These are phyloP conservation scores for Amanita jacksonii DNA, from an alignment of 768 basidiomycete species.

Conservation along the genomic window DNA sequence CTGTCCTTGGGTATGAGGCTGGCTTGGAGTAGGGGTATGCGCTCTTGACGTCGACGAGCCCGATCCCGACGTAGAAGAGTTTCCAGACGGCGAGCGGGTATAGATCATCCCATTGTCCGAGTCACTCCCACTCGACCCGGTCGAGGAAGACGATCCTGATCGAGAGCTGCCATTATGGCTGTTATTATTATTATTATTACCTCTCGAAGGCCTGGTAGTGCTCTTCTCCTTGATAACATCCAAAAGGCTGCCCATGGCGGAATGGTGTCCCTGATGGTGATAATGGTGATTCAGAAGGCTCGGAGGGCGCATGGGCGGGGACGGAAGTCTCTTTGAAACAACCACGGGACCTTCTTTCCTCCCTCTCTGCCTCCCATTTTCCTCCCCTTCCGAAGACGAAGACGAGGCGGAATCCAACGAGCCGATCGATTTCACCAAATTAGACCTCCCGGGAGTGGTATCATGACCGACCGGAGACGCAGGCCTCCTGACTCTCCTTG, in stretches of 20 bases:
- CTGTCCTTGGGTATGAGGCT: neutral
- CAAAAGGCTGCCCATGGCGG: conserved; percentile 7
- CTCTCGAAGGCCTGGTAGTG: conserved; percentile 13
- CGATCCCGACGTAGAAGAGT: neutral
- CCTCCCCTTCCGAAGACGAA: too few species aligned
- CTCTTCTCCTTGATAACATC: conserved; percentile 20
- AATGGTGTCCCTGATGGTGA: neutral
- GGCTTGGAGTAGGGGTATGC: neutral
- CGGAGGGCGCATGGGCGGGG: too few species aligned
- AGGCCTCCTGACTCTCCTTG: neutral
- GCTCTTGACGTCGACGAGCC: neutral
- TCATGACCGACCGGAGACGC: too few species aligned
- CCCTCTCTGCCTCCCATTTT: too few species aligned
- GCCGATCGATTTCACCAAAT: neutral
- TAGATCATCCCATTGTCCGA: conserved; percentile 1
- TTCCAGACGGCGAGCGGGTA: neutral
- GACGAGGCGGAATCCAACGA: neutral
- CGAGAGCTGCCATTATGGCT: neutral
- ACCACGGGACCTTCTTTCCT: neutral
- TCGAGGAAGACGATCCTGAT: neutral
- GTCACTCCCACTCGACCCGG: neutral
- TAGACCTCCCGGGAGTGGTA: neutral
- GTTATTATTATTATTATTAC: too few species aligned
- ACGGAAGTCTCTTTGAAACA: neutral
- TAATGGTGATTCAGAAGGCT: too few species aligned